These are phyloP conservation scores for Quercus phellos DNA, from an alignment of 331 rosid species.

Conservation along the genomic window DNA sequence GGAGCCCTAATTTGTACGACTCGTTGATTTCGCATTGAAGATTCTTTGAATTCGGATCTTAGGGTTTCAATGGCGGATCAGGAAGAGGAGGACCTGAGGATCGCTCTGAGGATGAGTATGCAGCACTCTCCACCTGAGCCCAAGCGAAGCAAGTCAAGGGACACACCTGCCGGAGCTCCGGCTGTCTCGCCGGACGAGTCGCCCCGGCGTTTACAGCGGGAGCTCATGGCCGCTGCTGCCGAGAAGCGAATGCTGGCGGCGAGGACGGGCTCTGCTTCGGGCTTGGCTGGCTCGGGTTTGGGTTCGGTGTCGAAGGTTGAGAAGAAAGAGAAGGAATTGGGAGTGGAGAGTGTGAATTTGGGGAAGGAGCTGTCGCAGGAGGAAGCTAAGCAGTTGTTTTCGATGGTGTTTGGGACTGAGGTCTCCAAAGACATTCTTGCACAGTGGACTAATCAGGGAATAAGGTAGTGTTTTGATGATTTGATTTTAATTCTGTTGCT, in stretches of 20 bases:
- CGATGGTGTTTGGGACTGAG: conserved; percentile 71
- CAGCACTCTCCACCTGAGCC: conserved; percentile 76
- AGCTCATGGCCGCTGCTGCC: conserved; percentile 93
- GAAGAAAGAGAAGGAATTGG: conserved; percentile 35
- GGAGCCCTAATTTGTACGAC: conserved; percentile 33
- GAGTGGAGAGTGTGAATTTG: conserved; percentile 39
- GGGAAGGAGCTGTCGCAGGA: conserved; percentile 48
- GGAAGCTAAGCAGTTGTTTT: conserved; percentile 67
- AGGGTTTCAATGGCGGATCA: conserved; percentile 70
- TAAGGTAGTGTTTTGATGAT: conserved; percentile 49
- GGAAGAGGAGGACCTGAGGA: conserved; percentile 81
- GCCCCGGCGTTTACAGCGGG: conserved; percentile 66
- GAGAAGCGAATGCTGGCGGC: conserved; percentile 68
- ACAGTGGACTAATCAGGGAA: conserved; percentile 96
- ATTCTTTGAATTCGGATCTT: conserved; percentile 36
- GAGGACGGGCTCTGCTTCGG: conserved; percentile 17
- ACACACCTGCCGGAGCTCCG: conserved; percentile 40
- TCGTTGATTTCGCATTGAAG: conserved; percentile 8
- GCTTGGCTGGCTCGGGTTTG: not conserved
- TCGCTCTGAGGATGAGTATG: conserved; percentile 93
- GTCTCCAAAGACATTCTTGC: conserved; percentile 80
- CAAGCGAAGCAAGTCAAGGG: conserved; percentile 84
- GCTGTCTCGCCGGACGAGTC: conserved; percentile 49
- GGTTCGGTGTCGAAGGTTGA: conserved; percentile 25
- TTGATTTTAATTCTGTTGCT: not conserved